Base-by-base conservation (phyloP, 768 basidiomycete genomes). In the Auricularia cornea region DNA sequence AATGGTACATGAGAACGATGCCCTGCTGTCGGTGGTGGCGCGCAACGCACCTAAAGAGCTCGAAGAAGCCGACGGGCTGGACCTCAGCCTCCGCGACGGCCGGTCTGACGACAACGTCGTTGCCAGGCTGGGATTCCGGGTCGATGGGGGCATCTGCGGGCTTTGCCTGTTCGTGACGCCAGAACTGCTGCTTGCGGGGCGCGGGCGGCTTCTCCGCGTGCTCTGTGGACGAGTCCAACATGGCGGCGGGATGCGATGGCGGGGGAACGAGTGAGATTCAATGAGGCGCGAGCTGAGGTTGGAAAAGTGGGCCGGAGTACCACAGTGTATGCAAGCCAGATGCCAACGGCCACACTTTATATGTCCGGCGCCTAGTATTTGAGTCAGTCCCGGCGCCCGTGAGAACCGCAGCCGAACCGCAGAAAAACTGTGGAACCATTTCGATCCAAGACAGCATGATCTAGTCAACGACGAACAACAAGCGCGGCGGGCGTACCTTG, bases 401-500 rank as follows among this genome's bases (percentile, higher is more conserved):
- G 35, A 8, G 35, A 38, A 38, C 16, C 35, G 35, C 35, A 10
- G 35, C 35, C 35, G 35, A 38, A 8, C 35, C 35, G 16, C n/a
- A n/a, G n/a, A n/a, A n/a, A n/a, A n/a, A n/a, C n/a, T n/a, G n/a
- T n/a, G n/a, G n/a, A n/a, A n/a, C n/a, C n/a, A n/a, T n/a, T 38
- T 8, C 3, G 10, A 38, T 38, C 35, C 8, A 38, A 14, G 35
- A 38, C 35, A 38, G 35, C 52, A 30, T 23, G 33, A 12, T 31
- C 23, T 29, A 54, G 60, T 44, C n/a, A 62, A 8, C 26, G 62
- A 18, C 44, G n/a, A n/a, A n/a, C n/a, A n/a, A n/a, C n/a, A n/a
- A n/a, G n/a, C n/a, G 6, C 6, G 44, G 20, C 44, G 8, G n/a
- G 65, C 77, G 63, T 60, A 78, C 80, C 74, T 90, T 91, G 81